Evolutionary conservation across 306 rosid species (phyloP), one percentile per base, ranked within the genome.

Genomic region (Lotus japonicus): DNA sequence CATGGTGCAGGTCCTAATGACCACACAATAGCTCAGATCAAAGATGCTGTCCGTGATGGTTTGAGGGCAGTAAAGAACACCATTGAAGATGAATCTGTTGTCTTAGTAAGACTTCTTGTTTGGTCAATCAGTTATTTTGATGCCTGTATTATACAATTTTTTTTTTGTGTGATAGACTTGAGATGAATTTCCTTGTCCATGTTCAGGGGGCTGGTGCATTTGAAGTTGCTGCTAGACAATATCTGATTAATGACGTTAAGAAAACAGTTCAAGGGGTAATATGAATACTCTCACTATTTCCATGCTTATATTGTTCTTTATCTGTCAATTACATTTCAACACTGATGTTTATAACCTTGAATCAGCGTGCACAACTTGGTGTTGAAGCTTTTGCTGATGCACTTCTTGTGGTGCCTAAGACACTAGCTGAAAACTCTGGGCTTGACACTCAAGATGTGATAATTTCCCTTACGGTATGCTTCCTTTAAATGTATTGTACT

Each of bases 1-100:
- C 12, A 50, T 82, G 62, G 56, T 71, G 74, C 86, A 94, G 99
- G 99, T 75, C 99, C 99, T 38, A 94, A 94, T 73, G 97, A 94
- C 80, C 99, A 94, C 74, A 94, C 97, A 4, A 94, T 94, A 60
- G 97, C 99, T 31, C 99, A 94, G 79, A 94, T 94, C 76, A 94
- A 94, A 83, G 99, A 94, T 80, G 99, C 99, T 5, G 90, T 94
- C 13, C 96, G 99, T 58, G 99, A 94, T 80, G 99, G 97, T 45
- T 76, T 94, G 79, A 90, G 99, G 74, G 92, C 99, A 1, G 99
- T 90, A 15, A 94, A 94, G 84, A 92, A 94, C 83, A 94, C 99
- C 31, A 75, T 94, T 73, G 99, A 90, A 78, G 99, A 94, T 84
- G 96, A 88, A 85, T 67, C 99, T 62, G 87, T 94, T 78, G 80